phyloP scores from a whole-genome alignment of 164 flowering plant species.

The Cinnamomum micranthum region DNA sequence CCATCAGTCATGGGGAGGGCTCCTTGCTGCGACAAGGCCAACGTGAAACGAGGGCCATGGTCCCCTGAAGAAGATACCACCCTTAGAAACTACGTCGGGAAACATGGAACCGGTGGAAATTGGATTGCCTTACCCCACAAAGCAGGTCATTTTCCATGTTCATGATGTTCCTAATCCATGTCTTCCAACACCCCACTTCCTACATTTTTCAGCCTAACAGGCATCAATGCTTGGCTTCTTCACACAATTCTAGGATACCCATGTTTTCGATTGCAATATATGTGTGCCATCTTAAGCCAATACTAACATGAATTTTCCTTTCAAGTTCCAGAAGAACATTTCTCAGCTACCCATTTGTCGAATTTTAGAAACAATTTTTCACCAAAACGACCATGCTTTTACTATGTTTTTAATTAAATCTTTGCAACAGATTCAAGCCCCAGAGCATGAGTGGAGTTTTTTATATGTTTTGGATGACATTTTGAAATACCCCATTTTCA shows the following conservation, averaged over 20 bases:
- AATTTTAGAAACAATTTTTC: no score
- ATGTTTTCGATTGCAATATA: background rate
- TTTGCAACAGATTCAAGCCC: background rate
- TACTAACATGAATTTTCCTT: no score
- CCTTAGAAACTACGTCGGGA: slow-evolving; percentile 45
- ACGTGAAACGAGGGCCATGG: slow-evolving; percentile 84
- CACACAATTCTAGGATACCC: background rate
- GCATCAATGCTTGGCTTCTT: background rate
- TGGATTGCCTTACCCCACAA: slow-evolving; percentile 69
- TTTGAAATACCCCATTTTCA: background rate
- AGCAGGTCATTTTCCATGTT: slow-evolving; percentile 41
- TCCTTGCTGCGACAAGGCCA: slow-evolving; percentile 82
- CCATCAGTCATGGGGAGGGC: slow-evolving; percentile 58
- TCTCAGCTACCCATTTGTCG: no score
- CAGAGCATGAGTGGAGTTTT: background rate
- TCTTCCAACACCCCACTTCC: slow-evolving; percentile 2
- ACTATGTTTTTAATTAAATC: background rate
- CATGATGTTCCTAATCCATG: background rate
- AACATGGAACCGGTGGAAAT: slow-evolving; percentile 54
- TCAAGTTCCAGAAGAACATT: no score
- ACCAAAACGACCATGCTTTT: background rate
- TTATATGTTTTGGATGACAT: background rate
- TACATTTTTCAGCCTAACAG: background rate
- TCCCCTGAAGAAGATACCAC: slow-evolving; percentile 67
- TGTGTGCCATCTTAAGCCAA: no score